Base-by-base conservation (phyloP, 208 protist species). In the Balamuthia mandrillaris region DNA sequence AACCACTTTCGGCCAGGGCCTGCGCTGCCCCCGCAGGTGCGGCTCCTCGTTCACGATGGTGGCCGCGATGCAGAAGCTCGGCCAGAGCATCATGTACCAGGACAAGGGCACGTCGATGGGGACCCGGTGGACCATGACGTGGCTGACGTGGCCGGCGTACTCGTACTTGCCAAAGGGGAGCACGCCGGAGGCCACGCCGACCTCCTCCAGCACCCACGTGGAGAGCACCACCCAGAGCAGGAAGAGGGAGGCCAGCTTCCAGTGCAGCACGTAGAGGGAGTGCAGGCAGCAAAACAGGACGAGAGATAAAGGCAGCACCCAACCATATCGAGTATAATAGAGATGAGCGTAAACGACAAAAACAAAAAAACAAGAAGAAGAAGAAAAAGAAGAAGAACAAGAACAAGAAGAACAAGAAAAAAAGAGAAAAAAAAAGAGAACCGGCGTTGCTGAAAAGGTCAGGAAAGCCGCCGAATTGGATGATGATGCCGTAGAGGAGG, bases 51-150 rank as follows among this genome's bases (percentile, higher is more conserved):
- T 81, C 35, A 81, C 18, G 16, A 56, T 61, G 16, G 47, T 44
- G n/a, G 39, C 72, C 29, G 49, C 72, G 21, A 61, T 63, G 21
- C 49, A 56, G 72, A 81, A 81, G 72, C 72, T 63, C 5, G 72
- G 72, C 42, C 63, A 81, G 49, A 81, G 72, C 72, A 81, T 81
- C 72, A 81, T 81, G 72, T 81, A 81, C 72, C 72, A 81, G 49
- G 72, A 81, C 18, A 81, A 41, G 0, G 72, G 72, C 49, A 81
- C 72, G 45, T 81, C 72, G 51, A 81, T 24, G 16, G 72, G 72
- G n/a, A n/a, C n/a, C n/a, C n/a, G n/a, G n/a, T n/a, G n/a, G n/a
- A n/a, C n/a, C n/a, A n/a, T n/a, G 35, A 81, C 72, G 16, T 61
- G n/a, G 45, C 33, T 61, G 21, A 81, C 24, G 44, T 10, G 18